These are phyloP conservation scores for Ophiostoma piceae DNA, from an alignment of 2,329 filamentous ascomycete species.

Conservation along the genomic window DNA sequence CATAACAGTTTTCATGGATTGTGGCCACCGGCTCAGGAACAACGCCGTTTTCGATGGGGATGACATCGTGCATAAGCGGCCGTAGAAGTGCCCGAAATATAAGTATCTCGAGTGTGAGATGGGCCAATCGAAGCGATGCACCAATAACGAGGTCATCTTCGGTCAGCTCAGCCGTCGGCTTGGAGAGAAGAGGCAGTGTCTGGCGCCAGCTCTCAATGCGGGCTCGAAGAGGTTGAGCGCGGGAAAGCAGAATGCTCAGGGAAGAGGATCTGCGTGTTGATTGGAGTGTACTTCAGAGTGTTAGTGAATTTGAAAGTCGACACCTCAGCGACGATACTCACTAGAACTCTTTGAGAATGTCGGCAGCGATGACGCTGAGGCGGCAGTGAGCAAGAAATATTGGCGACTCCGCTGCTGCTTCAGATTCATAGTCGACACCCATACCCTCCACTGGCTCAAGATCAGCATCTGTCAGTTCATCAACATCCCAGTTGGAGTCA, in stretches of 20 bases:
- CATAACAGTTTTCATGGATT: conserved; percentile 30
- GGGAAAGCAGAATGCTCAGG: conserved; percentile 26
- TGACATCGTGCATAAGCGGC: conserved; percentile 25
- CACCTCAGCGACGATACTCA: not conserved
- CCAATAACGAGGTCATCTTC: conserved; percentile 29
- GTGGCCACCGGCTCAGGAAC: conserved; percentile 28
- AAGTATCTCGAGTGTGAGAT: conserved; percentile 30
- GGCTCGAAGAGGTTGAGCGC: conserved; percentile 29
- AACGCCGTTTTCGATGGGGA: conserved; percentile 16
- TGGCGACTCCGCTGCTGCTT: not conserved
- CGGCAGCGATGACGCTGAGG: not conserved
- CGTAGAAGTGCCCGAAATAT: conserved; percentile 31
- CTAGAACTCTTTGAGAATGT: conserved; percentile 3
- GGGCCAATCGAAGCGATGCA: conserved; percentile 28
- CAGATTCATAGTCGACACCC: not conserved
- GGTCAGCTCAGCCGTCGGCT: conserved; percentile 26
- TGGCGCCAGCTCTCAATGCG: conserved; percentile 31
- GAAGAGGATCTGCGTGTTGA: conserved; percentile 18
- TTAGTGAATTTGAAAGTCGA: not conserved
- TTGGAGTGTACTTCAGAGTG: conserved; percentile 22
- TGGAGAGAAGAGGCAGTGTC: conserved; percentile 29
- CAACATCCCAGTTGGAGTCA: conserved; percentile 29
- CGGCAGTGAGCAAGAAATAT: not conserved
- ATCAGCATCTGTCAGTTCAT: conserved; percentile 25
- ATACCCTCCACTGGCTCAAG: conserved; percentile 24